Base-by-base conservation (phyloP, 176 grass and related monocot species). In the Oropetium thomaeum region DNA sequence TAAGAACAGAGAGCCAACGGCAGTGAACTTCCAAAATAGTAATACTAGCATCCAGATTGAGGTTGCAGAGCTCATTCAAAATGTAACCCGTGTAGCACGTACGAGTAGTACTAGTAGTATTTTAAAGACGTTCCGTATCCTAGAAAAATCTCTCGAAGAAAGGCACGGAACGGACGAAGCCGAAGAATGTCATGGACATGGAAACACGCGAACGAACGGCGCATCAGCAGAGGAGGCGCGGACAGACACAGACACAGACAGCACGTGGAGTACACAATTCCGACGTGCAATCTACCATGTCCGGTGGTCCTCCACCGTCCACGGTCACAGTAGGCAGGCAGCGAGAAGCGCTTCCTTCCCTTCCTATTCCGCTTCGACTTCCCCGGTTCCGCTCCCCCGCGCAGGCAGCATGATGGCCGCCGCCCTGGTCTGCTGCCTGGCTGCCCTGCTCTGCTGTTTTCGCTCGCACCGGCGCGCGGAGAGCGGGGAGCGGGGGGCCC, bases 221-320 rank as follows among this genome's bases (percentile, higher is more conserved):
- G 8, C 33, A 39, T 8, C 70, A 14, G 12, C 8, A 0, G 2
- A 63, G 29, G 8, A n/a, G n/a, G n/a, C n/a, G n/a, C n/a, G n/a
- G n/a, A n/a, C n/a, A n/a, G n/a, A n/a, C n/a, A n/a, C n/a, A n/a
- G n/a, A n/a, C 26, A 60, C 43, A 17, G 60, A 65, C 43, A 77
- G 74, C 74, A 35, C 58, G 73, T 64, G 74, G 25, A 38, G 8
- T 49, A 51, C 32, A 55, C 52, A 26, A 26, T 55, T 26, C 22
- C 22, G 22, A 26, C 52, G 0, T 0, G 78, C 30, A 80, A 85
- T 85, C 52, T 32, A 1, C 61, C 69, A 26, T 85, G 70, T 85
- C 76, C 62, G 76, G 83, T 85, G 83, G 76, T 85, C 76, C 83
- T 60, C 4, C 2, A 30, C n/a, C 35, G 54, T 23, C 39, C 39